Conservation (phyloP, 2,329 filamentous ascomycete genomes). For the Hypoxylon sp. region DNA sequence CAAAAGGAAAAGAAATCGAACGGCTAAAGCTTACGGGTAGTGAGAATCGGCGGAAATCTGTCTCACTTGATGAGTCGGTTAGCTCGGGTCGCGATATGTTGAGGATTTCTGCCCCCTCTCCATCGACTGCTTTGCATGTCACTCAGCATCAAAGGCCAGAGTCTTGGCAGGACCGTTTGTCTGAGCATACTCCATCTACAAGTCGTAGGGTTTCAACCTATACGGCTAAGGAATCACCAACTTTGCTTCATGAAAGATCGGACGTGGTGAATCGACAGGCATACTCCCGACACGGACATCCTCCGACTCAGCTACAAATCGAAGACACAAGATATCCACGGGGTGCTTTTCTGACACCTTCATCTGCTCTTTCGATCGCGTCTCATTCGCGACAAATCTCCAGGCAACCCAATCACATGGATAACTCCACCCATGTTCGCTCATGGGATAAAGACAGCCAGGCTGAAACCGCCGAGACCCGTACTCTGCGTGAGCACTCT, state of each 20-base stretch:
- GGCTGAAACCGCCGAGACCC: background rate
- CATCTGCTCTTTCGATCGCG: slow-evolving; percentile 8
- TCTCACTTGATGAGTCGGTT: slow-evolving; percentile 2
- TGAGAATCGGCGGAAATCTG: too few species aligned
- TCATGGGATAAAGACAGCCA: background rate
- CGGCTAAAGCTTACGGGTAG: too few species aligned
- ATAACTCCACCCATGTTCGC: background rate
- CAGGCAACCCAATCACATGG: background rate
- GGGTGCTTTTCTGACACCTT: slow-evolving; percentile 13
- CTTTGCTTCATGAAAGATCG: slow-evolving; percentile 1
- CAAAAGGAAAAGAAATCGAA: slow-evolving; percentile 1
- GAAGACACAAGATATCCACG: slow-evolving; percentile 2
- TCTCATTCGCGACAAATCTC: slow-evolving; percentile 5
- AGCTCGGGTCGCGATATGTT: slow-evolving; percentile 12
- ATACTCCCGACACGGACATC: slow-evolving; percentile 1
- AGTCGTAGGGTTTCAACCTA: slow-evolving; percentile 1
- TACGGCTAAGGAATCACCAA: background rate
- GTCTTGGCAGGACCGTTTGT: slow-evolving; percentile 22
- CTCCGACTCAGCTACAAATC: slow-evolving; percentile 8
- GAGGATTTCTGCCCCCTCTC: slow-evolving; percentile 31
- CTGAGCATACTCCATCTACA: slow-evolving; percentile 19
- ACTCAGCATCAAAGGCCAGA: slow-evolving; percentile 35
- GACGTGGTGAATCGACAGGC: background rate
- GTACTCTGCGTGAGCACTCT: background rate
- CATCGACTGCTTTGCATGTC: slow-evolving; percentile 33